These are phyloP conservation scores for Aspergillus pseudoglaucus DNA, from an alignment of 2,329 filamentous ascomycete species.

Conservation along the genomic window DNA sequence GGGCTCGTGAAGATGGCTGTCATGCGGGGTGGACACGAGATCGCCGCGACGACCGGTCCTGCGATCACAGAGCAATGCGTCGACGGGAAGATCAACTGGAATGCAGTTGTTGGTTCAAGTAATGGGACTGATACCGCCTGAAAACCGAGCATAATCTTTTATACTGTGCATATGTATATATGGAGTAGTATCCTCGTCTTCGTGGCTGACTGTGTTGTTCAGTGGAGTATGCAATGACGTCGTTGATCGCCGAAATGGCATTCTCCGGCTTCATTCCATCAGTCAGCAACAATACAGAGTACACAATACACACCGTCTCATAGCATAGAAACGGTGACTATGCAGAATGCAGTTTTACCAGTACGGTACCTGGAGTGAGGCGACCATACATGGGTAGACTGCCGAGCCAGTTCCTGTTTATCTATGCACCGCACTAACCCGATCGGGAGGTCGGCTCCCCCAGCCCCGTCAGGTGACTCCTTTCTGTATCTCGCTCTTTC, in stretches of 20 bases:
- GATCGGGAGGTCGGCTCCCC: neutral
- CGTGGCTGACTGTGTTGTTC: neutral
- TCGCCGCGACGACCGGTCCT: constrained; percentile 20
- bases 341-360: neutral
- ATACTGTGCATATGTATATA: neutral
- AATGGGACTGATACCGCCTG: neutral
- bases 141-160: neutral
- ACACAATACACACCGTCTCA: neutral
- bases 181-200: neutral
- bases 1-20: constrained; percentile 23
- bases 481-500: neutral
- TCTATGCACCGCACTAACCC: neutral
- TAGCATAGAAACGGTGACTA: no score
- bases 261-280: neutral
- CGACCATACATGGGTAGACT: neutral
- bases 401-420: neutral
- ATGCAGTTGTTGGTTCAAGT: constrained; percentile 31
- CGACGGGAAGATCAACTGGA: constrained; percentile 29
- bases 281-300: neutral
- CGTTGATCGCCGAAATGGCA: no score
- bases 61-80: constrained; percentile 22
- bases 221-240: no score
- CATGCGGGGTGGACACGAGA: constrained; percentile 15
- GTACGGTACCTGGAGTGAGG: neutral
- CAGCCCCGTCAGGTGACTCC: constrained; percentile 1